Evolutionary conservation across 2,329 filamentous ascomycete genomes (phyloP).

Genomic region (Clonostachys byssicola): DNA sequence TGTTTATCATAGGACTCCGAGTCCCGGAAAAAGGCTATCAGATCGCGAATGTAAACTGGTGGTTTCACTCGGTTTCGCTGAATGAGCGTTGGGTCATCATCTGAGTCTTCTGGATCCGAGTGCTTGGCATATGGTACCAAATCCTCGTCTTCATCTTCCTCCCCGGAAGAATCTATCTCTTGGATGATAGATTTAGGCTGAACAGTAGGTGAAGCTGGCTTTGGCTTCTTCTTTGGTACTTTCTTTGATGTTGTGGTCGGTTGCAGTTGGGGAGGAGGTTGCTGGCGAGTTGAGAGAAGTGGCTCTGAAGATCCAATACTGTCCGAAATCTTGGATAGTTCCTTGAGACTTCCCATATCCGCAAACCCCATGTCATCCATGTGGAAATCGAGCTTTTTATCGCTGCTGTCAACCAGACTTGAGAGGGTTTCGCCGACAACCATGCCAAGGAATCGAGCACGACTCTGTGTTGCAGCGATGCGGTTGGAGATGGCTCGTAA

Average conservation of each 20-base stretch:
- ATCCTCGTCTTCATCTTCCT: constrained; percentile 57
- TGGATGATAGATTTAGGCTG: constrained; percentile 52
- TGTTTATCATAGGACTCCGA: constrained; percentile 83
- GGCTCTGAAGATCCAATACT: constrained; percentile 49
- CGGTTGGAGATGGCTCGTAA: constrained; percentile 81
- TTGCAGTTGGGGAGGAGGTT: no score
- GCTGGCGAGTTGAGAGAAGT: constrained; percentile 1
- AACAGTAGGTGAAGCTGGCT: constrained; percentile 18
- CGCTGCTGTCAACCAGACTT: constrained; percentile 59
- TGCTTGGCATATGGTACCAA: constrained; percentile 79
- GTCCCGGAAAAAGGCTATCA: constrained; percentile 75
- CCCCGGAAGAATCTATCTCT: constrained; percentile 54
- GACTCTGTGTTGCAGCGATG: constrained; percentile 69
- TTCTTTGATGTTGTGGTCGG: constrained; percentile 3
- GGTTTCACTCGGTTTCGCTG: constrained; percentile 77
- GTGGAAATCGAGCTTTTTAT: constrained; percentile 76
- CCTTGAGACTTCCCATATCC: constrained; percentile 74
- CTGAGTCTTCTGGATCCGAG: constrained; percentile 85
- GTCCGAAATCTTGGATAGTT: constrained; percentile 60
- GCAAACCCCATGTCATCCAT: constrained; percentile 71
- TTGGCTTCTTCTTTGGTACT: constrained; percentile 5
- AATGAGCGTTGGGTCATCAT: constrained; percentile 86
- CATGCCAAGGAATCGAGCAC: constrained; percentile 83
- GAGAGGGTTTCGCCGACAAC: constrained; percentile 73
- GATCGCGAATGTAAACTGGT: constrained; percentile 86